phyloP scores from a whole-genome alignment of 78 protist species.

The Pigoraptor vietnamica region DNA sequence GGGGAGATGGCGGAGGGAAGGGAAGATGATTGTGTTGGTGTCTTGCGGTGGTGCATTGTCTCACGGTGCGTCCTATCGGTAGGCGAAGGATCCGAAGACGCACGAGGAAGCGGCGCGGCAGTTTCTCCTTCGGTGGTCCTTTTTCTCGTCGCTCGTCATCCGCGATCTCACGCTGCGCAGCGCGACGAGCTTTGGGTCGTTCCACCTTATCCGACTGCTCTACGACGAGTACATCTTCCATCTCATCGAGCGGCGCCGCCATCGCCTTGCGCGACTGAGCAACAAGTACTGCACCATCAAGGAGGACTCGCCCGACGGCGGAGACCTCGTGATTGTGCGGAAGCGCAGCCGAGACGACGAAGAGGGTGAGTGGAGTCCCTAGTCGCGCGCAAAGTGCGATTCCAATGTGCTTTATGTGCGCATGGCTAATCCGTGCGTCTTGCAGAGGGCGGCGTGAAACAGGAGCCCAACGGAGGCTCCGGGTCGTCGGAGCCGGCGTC shows the following conservation, averaged over 20 bases:
- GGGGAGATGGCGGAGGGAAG: too few species aligned
- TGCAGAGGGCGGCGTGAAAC: too few species aligned
- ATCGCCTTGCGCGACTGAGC: background rate
- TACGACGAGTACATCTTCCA: slow-evolving; percentile 28
- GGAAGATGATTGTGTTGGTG: too few species aligned
- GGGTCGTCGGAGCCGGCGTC: too few species aligned
- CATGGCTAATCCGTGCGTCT: too few species aligned
- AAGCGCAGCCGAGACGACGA: background rate
- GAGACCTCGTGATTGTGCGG: background rate
- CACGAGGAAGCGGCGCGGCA: background rate
- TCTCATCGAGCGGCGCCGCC: slow-evolving; percentile 13
- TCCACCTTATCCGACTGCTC: slow-evolving; percentile 33
- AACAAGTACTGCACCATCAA: background rate
- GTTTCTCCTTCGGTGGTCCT: slow-evolving; percentile 23
- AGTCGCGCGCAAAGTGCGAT: too few species aligned
- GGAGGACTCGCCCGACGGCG: background rate
- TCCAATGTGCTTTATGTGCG: too few species aligned
- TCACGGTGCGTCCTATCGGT: too few species aligned
- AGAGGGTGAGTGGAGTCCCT: background rate
- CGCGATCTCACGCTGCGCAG: slow-evolving; percentile 42
- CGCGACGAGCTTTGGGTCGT: slow-evolving; percentile 28
- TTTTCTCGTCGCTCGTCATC: slow-evolving; percentile 29
- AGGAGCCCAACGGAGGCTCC: too few species aligned
- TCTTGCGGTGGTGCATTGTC: too few species aligned
- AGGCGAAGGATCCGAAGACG: background rate